phyloP scores from a whole-genome alignment of 495 filamentous ascomycete species.

The Staphylotrichum longicolle region DNA sequence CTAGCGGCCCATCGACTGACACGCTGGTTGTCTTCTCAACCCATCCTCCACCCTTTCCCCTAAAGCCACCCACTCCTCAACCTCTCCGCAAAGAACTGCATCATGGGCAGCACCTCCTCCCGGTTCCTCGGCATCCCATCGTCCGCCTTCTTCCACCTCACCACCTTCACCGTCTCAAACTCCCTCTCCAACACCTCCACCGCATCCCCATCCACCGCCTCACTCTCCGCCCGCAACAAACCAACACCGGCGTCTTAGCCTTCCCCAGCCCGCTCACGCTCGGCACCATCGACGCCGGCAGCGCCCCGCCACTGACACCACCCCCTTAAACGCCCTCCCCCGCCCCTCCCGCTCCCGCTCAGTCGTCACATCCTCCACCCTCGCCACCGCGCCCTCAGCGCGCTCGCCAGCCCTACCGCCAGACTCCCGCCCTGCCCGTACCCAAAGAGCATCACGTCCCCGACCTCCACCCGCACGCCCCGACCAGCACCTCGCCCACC shows the following conservation, averaged over 20 bases:
- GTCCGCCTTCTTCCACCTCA: constrained; percentile 66
- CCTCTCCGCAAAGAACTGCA: constrained; percentile 84
- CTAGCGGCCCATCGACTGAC: too few relatives aligned
- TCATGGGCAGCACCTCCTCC: constrained; percentile 89
- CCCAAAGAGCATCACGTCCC: constrained; percentile 76
- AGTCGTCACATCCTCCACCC: constrained; percentile 16
- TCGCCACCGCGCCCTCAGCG: constrained; percentile 33
- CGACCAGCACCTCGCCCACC: constrained; percentile 58
- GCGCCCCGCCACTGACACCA: constrained; percentile 71
- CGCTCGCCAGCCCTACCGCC: constrained; percentile 59
- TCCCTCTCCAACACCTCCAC: constrained; percentile 60
- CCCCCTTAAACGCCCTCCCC: constrained; percentile 50
- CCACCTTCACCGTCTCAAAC: constrained; percentile 72
- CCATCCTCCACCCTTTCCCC: background rate
- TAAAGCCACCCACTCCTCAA: constrained; percentile 41
- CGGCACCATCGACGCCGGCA: constrained; percentile 56
- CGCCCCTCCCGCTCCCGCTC: constrained; percentile 6
- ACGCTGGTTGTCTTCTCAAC: too few relatives aligned
- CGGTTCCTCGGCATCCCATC: constrained; percentile 80
- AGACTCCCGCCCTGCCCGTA: constrained; percentile 86
- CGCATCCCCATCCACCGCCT: constrained; percentile 60
- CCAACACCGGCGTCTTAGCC: constrained; percentile 67
- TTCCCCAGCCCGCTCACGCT: constrained; percentile 46
- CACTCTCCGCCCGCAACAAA: constrained; percentile 66
- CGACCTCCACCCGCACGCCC: constrained; percentile 65